Percentiles rank a stretch among this genome's conserved stretches.
Conservation (phyloP, 2,329 filamentous ascomycete species). For the Fusarium albidum region DNA sequence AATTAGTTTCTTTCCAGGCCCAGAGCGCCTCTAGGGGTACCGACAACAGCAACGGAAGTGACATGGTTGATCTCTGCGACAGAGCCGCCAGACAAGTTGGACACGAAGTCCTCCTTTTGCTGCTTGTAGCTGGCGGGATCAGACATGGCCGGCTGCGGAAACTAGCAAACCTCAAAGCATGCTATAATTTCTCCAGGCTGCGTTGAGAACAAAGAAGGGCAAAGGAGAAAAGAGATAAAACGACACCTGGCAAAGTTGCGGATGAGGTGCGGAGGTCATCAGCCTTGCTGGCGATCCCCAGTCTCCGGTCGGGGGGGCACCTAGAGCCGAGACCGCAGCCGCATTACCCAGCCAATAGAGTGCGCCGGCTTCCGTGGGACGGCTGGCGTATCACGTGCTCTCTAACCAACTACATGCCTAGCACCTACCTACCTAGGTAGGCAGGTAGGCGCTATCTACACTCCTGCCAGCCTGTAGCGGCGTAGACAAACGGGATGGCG, state of each 20-base stretch:
- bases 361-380: constrained; percentile 1
- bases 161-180: constrained; percentile 20
- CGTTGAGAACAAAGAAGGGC: constrained; percentile 7
- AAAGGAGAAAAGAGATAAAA: constrained; percentile 11
- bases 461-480: constrained; percentile 3
- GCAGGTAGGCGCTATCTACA: not conserved
- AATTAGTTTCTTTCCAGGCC: constrained; percentile 22
- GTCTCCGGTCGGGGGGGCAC: constrained; percentile 14
- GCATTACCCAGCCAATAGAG: constrained; percentile 25
- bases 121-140: constrained; percentile 76
- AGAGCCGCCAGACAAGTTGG: constrained; percentile 83
- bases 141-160: constrained; percentile 44
- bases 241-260: constrained; percentile 35
- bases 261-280: constrained; percentile 29
- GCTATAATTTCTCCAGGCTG: constrained; percentile 4
- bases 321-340: constrained; percentile 7
- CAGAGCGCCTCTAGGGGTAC: constrained; percentile 12
- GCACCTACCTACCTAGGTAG: too few relatives aligned
- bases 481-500: constrained; percentile 1
- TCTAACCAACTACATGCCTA: constrained; percentile 11
- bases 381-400: constrained; percentile 26
- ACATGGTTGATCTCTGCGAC: constrained; percentile 89
- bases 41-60: constrained; percentile 84
- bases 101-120: constrained; percentile 95
- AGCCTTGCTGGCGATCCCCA: constrained; percentile 37